Evolutionary conservation across 257 asterid species (phyloP).

Genomic region (Leonotis leonurus): DNA sequence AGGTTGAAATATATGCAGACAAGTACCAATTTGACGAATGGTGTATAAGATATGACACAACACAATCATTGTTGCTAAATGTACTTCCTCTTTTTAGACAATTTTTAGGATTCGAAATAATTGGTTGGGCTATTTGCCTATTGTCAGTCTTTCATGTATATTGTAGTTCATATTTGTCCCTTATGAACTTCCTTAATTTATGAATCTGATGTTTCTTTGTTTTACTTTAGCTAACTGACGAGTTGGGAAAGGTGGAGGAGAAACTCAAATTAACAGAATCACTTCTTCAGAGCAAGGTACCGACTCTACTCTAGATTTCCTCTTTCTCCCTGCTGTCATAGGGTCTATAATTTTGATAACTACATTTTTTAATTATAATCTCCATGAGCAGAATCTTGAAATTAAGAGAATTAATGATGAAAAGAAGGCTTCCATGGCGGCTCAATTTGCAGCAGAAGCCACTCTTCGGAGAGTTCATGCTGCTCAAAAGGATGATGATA

Average conservation of each 20-base stretch:
- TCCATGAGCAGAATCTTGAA: constrained; percentile 74
- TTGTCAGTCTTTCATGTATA: background rate
- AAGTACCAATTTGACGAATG: background rate
- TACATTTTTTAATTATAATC: background rate
- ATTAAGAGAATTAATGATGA: constrained; percentile 93
- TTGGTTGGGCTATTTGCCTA: background rate
- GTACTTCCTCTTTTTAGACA: background rate
- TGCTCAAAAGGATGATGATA: constrained; percentile 95
- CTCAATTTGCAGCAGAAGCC: constrained; percentile 99
- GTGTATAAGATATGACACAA: background rate
- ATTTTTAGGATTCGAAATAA: constrained; percentile 5
- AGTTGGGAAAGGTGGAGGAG: constrained; percentile 73
- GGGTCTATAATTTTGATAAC: constrained; percentile 3
- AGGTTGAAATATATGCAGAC: background rate
- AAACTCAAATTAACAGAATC: constrained; percentile 89
- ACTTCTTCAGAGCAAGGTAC: constrained; percentile 85
- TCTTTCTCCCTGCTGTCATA: background rate
- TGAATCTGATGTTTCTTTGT: constrained; percentile 18
- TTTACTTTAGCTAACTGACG: constrained; percentile 64
- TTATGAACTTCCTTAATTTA: constrained; percentile 2
- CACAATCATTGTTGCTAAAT: background rate
- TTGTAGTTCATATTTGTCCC: background rate
- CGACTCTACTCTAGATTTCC: constrained; percentile 5
- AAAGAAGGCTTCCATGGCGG: constrained; percentile 95
- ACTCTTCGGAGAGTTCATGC: constrained; percentile 96